Evolutionary conservation across 208 protist species (phyloP).

Genomic region (Lotmaria passim): DNA sequence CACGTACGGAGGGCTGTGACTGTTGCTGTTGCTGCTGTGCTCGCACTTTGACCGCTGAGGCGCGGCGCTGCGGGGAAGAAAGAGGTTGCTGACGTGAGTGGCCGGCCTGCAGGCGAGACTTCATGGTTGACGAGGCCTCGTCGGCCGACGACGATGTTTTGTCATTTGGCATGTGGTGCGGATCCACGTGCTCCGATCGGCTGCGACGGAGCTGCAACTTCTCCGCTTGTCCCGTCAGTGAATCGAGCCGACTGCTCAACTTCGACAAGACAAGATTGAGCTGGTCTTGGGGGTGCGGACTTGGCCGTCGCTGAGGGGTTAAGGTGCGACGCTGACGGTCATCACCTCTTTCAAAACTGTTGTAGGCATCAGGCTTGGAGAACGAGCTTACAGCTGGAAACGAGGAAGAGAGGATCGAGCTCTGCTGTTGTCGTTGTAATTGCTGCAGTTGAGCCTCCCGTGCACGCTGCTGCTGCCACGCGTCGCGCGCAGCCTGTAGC

Average conservation of each 20-base stretch:
- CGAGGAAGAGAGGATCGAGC: not conserved
- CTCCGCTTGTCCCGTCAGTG: conserved; percentile 9
- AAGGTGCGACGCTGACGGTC: not conserved
- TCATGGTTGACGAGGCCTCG: too few relatives aligned
- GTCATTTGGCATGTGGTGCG: not conserved
- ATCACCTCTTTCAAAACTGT: not conserved
- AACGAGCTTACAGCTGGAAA: not conserved
- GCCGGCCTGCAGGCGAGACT: not conserved
- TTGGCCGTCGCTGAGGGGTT: not conserved
- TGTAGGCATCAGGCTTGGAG: not conserved
- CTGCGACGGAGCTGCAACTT: conserved; percentile 9
- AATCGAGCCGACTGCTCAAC: conserved; percentile 17
- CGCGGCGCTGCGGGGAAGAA: not conserved
- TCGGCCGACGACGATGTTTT: not conserved
- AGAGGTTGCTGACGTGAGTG: not conserved
- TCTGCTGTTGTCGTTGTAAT: conserved; percentile 12
- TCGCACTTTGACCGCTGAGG: not conserved
- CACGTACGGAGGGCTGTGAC: not conserved
- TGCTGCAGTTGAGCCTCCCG: conserved; percentile 24
- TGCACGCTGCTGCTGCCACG: conserved; percentile 26
- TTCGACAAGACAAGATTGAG: conserved; percentile 9
- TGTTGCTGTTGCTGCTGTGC: not conserved
- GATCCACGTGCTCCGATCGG: not conserved
- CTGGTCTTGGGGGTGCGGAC: conserved; percentile 7
- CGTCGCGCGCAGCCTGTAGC: conserved; percentile 36